Base-by-base conservation (phyloP, 2,329 filamentous ascomycete species). In the Cyclaneusma minus region DNA sequence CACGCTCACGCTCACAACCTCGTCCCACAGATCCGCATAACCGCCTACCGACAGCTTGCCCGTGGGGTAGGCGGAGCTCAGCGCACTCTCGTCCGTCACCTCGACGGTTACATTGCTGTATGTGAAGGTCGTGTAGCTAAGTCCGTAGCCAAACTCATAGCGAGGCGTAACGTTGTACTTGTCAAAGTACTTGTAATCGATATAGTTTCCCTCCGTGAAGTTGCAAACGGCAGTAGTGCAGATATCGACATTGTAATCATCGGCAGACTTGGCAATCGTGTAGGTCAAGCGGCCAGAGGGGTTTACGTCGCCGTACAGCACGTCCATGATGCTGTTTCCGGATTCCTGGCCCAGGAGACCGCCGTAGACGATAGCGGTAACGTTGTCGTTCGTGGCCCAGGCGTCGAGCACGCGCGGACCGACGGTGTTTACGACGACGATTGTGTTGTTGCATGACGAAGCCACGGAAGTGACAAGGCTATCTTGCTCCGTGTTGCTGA, bases 151-250 rank as follows among this genome's bases (percentile, higher is more conserved):
- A 39, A 87, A 89, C 43, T 84, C 78, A 50, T 73, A 87, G 32
- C 78, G 64, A 2, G 79, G 77, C 2, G 65, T 64, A 36, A 65
- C 51, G 28, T 56, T 50, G 5, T 34, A 25, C 16, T 25, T 60
- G 54, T 87, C 81, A 26, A 87, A 80, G 38, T 71, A 59, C 13
- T 75, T 67, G 54, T 82, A 81, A 50, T 87, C 80, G 41, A 89
- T 83, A 48, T 82, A 78, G 27, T 76, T 60, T 7, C 80, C 79
- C 48, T 87, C 80, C 7, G 60, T 56, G 43, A 83, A 89, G 42
- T 81, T 62, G 29, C 73, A 68, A 32, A 82, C 37, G 39, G 35
- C 38, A 8, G 26, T 35, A 23, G 24, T 25, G 4, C 36, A 24
- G 9, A 20, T 17, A 6, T 33, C 31, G 8, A 25, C 40, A 13